These are phyloP conservation scores for Sugiyamaella novakii DNA, from an alignment of 1,139 yeast genomes.

Conservation along the genomic window DNA sequence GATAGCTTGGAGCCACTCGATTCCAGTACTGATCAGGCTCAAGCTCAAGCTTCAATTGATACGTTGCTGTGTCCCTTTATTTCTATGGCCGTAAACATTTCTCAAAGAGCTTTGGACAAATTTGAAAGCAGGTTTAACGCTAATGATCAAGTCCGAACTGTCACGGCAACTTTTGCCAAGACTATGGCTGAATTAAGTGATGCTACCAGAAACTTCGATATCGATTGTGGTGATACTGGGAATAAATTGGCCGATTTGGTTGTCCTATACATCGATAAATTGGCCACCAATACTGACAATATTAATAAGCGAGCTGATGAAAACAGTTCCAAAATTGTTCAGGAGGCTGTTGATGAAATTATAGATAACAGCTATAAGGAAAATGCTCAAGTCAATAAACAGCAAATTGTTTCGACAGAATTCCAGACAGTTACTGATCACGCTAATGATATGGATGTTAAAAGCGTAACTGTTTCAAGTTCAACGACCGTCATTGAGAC, in stretches of 20 bases:
- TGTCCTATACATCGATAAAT: background rate
- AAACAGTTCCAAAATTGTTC: background rate
- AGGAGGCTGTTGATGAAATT: background rate
- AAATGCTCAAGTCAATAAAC: background rate
- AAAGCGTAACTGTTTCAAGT: background rate
- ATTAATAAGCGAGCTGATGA: background rate
- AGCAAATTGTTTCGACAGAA: background rate
- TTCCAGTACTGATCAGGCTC: background rate
- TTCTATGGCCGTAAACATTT: slow-evolving; percentile 10
- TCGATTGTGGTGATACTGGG: slow-evolving; percentile 9
- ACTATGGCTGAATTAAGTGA: slow-evolving; percentile 16
- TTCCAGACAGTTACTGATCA: slow-evolving; percentile 4
- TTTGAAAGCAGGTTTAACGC: slow-evolving; percentile 1
- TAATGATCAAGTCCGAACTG: slow-evolving; percentile 4
- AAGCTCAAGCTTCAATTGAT: background rate
- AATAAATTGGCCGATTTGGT: slow-evolving; percentile 4
- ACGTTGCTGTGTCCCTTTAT: slow-evolving; percentile 19
- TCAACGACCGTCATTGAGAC: slow-evolving; percentile 13
- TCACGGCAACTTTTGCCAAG: slow-evolving; percentile 18
- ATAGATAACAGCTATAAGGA: background rate
- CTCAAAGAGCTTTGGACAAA: slow-evolving; percentile 8
- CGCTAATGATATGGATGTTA: background rate
- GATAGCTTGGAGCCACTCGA: background rate
- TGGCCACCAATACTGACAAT: background rate
- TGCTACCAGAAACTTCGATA: slow-evolving; percentile 11